phyloP scores from a whole-genome alignment of 805 yeast species.

The Aciculoconidium aculeatum region DNA sequence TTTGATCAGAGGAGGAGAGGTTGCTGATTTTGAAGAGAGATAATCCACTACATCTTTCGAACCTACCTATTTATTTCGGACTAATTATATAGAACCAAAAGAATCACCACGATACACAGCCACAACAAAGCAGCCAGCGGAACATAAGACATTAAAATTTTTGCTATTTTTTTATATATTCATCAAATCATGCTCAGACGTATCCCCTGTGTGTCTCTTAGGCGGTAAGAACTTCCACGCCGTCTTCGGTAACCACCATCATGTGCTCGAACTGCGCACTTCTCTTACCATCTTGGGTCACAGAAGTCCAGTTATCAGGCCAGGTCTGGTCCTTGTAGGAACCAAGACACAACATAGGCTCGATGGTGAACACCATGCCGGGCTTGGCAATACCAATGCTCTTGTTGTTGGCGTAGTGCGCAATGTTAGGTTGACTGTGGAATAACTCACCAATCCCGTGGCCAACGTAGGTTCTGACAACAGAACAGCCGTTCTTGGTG shows the following conservation, averaged over 20 bases:
- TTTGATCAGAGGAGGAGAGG: conserved; percentile 16
- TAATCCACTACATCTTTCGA: too few relatives aligned
- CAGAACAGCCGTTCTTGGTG: conserved; percentile 67
- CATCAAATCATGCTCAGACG: too few relatives aligned
- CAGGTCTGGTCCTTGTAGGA: conserved; percentile 73
- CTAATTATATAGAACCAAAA: too few relatives aligned
- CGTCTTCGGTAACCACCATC: conserved; percentile 85
- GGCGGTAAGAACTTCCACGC: conserved; percentile 87
- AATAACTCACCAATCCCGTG: conserved; percentile 86
- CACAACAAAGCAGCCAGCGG: too few relatives aligned
- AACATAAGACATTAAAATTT: conserved; percentile 32
- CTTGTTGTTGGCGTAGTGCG: conserved; percentile 92
- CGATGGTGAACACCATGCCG: conserved; percentile 95
- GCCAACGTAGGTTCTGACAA: conserved; percentile 87
- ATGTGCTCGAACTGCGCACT: conserved; percentile 97
- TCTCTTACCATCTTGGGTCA: conserved; percentile 81
- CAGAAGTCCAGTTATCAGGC: conserved; percentile 98
- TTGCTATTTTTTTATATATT: too few relatives aligned
- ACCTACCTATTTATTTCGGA: too few relatives aligned
- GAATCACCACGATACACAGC: too few relatives aligned
- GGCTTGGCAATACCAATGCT: conserved; percentile 91
- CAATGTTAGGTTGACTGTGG: conserved; percentile 89
- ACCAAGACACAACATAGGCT: conserved; percentile 94
- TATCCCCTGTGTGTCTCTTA: too few relatives aligned
- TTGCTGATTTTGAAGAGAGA: neutral